phyloP scores from a whole-genome alignment of 2,329 filamentous ascomycete species.

The Epichloe elymi region DNA sequence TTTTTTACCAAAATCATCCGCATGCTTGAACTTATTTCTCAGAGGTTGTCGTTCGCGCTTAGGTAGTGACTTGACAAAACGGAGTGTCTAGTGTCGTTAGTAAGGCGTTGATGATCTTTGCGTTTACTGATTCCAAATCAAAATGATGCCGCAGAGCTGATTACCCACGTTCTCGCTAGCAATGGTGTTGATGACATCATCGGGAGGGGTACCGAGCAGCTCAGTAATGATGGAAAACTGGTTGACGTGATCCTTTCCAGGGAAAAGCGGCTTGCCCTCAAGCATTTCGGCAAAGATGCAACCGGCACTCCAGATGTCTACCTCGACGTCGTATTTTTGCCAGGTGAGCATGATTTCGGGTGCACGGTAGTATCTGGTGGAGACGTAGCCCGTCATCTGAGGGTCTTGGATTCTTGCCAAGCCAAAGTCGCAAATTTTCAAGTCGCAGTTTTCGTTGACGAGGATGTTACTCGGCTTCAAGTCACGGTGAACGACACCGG shows the following conservation, averaged over 20 bases:
- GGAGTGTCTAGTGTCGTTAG: slow-evolving; percentile 52
- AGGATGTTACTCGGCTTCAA: slow-evolving; percentile 98
- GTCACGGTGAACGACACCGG: slow-evolving; percentile 93
- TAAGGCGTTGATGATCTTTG: too few species aligned
- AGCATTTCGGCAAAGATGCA: slow-evolving; percentile 99
- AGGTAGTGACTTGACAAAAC: slow-evolving; percentile 94
- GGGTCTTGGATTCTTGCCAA: slow-evolving; percentile 95
- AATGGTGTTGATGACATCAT: slow-evolving; percentile 97
- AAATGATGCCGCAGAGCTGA: neutral
- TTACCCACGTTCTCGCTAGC: slow-evolving; percentile 83
- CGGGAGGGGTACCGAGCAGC: slow-evolving; percentile 85
- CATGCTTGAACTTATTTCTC: slow-evolving; percentile 84
- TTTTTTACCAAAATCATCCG: slow-evolving; percentile 63
- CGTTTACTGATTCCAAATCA: neutral
- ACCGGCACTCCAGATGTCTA: slow-evolving; percentile 97
- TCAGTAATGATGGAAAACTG: slow-evolving; percentile 99
- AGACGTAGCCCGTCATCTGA: slow-evolving; percentile 99
- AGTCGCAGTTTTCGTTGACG: slow-evolving; percentile 98
- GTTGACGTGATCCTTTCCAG: slow-evolving; percentile 98
- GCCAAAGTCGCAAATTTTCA: slow-evolving; percentile 99
- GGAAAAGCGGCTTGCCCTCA: slow-evolving; percentile 94
- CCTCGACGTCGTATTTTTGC: slow-evolving; percentile 99
- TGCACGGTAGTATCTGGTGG: slow-evolving; percentile 94
- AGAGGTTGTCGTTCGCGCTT: slow-evolving; percentile 87
- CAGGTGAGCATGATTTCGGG: slow-evolving; percentile 99